Base-by-base conservation (phyloP, 2,329 filamentous ascomycete genomes). In the Daldinia eschscholtzii region DNA sequence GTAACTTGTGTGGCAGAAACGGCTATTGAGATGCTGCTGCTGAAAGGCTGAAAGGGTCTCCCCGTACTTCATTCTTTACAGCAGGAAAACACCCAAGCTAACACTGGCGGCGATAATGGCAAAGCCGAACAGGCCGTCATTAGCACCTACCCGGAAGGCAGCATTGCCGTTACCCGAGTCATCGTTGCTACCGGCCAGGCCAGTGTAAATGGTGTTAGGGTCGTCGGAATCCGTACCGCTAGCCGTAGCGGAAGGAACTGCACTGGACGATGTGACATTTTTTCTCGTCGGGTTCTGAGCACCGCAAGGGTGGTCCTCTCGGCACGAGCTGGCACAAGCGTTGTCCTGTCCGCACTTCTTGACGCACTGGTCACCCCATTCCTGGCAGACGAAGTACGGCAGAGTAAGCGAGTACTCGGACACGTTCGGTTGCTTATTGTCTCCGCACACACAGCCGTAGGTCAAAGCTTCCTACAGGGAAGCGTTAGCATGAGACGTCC, bases 401-500 rank as follows among this genome's bases (percentile, higher is more conserved):
- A 96, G 84, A 1, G 92, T 94, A 74, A 93, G 85, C 20, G 90
- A 91, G 86, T 91, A 96, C 80, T 94, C 86, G 76, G 90, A 88
- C 56, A 93, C 81, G 81, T 94, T 94, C 73, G 92, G 92, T 59
- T 86, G 81, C 69, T 85, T 78, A 77, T 88, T 87, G 77, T 91
- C 85, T 70, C 85, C 84, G 83, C 92, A 96, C 73, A 93, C 83
- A 79, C 92, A 96, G 70, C 85, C 83, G 81, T 91, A 95, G n/a
- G 82, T 85, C 57, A 95, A 85, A 20, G 83, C 82, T 58, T 84
- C 76, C 88, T 90, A 61, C 26, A 30, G 57, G 35, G 52, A 33
- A 48, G 2, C 13, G 56, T 76, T 57, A 76, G 68, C 44, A 55
- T 37, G 5, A 3, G 15, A 42, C 6, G 20, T 42, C 35, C 33